A percentile compares a stretch with the other conserved stretches of the same genome.
phyloP scores from a whole-genome alignment of 2,329 filamentous ascomycete genomes.

The Aspergillus novoparasiticus region DNA sequence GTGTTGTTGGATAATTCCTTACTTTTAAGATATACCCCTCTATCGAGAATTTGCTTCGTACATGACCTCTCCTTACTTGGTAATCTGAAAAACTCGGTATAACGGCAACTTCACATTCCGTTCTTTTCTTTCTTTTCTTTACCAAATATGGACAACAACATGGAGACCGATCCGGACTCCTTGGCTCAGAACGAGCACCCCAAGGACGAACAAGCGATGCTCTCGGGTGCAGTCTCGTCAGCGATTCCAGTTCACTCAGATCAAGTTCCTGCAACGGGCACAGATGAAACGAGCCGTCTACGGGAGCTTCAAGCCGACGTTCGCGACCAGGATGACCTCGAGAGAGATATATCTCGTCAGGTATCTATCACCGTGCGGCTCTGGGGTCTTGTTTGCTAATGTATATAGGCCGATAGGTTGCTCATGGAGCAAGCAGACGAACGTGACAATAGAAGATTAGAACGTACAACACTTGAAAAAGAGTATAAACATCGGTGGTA shows the following conservation, averaged over 20 bases:
- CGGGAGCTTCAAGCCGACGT: constrained; percentile 68
- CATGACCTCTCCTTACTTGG: neutral
- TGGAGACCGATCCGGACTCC: neutral
- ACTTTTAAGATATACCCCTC: neutral
- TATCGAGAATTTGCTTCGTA: neutral
- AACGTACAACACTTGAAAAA: constrained; percentile 57
- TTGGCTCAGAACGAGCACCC: neutral
- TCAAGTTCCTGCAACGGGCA: constrained; percentile 8
- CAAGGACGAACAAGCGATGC: neutral
- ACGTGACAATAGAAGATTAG: constrained; percentile 63
- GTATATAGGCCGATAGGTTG: constrained; percentile 56
- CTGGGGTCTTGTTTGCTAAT: neutral
- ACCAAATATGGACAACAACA: neutral
- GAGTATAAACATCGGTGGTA: constrained; percentile 32
- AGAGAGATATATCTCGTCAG: constrained; percentile 76
- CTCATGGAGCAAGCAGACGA: constrained; percentile 65
- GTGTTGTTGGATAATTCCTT: neutral
- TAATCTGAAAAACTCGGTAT: neutral
- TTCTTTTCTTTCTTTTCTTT: neutral
- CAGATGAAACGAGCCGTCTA: constrained; percentile 63
- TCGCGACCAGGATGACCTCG: constrained; percentile 85
- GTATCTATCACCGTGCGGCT: constrained; percentile 23
- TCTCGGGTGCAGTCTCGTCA: neutral
- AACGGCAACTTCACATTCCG: neutral
- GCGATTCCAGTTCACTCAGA: neutral